phyloP scores from a whole-genome alignment of 306 rosid genomes.

The Acacia acuminata region DNA sequence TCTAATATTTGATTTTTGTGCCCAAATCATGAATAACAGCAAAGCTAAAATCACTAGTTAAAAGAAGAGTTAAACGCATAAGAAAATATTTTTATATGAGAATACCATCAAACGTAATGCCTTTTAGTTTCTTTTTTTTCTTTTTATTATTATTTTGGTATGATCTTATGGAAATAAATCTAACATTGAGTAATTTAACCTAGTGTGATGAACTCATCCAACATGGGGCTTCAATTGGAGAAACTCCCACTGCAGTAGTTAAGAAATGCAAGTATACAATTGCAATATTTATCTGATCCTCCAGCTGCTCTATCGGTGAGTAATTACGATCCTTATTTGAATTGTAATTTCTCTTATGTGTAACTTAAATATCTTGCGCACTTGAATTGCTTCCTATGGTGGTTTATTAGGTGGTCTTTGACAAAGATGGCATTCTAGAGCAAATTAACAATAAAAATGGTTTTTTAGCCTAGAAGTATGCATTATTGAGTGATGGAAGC shows the following conservation, averaged over 20 bases:
- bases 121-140: background rate
- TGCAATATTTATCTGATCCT: conserved; percentile 81
- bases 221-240: conserved; percentile 71
- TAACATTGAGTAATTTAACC: conserved; percentile 12
- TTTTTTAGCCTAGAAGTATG: background rate
- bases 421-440: conserved; percentile 73
- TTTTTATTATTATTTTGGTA: background rate
- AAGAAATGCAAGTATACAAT: conserved; percentile 80
- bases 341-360: background rate
- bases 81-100: background rate
- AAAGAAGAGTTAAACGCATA: background rate
- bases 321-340: conserved; percentile 1
- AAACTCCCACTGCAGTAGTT: conserved; percentile 74
- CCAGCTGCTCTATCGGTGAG: conserved; percentile 73
- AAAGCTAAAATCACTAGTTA: background rate
- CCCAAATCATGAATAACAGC: background rate
- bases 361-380: conserved; percentile 10
- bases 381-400: conserved; percentile 16
- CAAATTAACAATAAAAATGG: conserved; percentile 60
- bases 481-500: too few relatives aligned
- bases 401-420: conserved; percentile 62
- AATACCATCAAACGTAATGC: background rate
- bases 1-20: background rate
- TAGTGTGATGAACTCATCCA: conserved; percentile 72
- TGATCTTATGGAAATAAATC: background rate